Percentiles rank a stretch among this genome's conserved stretches.
phyloP scores from a whole-genome alignment of 2,329 filamentous ascomycete genomes.

The Lizonia empirigonia region DNA sequence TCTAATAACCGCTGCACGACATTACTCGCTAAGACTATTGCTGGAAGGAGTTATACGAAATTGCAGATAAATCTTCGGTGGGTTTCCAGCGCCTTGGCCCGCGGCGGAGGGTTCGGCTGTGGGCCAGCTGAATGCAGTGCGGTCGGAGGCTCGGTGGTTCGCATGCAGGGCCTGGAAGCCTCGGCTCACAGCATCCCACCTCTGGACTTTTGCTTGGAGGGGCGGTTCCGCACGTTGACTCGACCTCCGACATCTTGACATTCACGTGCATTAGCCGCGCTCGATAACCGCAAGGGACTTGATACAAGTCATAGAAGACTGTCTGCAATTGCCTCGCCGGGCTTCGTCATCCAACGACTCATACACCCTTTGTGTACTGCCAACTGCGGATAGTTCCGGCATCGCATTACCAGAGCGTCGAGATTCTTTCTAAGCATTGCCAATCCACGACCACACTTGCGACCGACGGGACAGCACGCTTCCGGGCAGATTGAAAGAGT shows the following conservation, averaged over 20 bases:
- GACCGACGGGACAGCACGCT: conserved; percentile 4
- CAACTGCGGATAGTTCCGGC: conserved; percentile 24
- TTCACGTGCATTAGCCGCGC: conserved; percentile 1
- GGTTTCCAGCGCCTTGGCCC: not conserved
- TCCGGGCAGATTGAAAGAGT: not conserved
- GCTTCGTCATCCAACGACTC: not conserved
- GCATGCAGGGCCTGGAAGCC: conserved; percentile 9
- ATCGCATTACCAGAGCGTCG: conserved; percentile 32
- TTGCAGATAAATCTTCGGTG: not conserved
- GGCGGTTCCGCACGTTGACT: conserved; percentile 14
- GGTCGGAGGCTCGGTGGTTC: conserved; percentile 10
- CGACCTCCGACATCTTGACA: conserved; percentile 2
- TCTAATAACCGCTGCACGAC: not conserved
- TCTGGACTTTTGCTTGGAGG: conserved; percentile 16
- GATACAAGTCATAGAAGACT: too few relatives aligned
- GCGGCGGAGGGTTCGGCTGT: not conserved
- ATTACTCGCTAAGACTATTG: not conserved
- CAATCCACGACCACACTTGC: conserved; percentile 11
- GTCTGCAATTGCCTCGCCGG: not conserved
- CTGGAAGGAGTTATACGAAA: too few relatives aligned
- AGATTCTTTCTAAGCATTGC: conserved; percentile 29
- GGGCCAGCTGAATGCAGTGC: too few relatives aligned
- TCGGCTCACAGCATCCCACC: conserved; percentile 12
- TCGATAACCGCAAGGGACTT: not conserved
- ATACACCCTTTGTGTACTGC: not conserved